phyloP scores from a whole-genome alignment of 495 filamentous ascomycete species.

The Hypoxylon fragiforme region DNA sequence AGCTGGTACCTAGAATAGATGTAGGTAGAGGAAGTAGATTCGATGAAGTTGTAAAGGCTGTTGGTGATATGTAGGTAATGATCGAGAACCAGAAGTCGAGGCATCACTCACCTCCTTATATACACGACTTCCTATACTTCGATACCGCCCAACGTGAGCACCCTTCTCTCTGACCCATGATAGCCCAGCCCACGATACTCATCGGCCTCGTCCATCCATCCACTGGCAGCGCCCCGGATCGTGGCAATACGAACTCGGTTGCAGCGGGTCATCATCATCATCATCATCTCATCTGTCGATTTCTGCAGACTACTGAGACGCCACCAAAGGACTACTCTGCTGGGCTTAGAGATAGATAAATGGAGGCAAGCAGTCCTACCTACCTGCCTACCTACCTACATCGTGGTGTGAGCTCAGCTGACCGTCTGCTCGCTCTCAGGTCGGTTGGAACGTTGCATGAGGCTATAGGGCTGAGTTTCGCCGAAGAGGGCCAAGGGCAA shows the following conservation, averaged over 20 bases:
- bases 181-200: neutral
- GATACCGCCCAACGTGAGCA: slow-evolving; percentile 11
- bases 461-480: slow-evolving; percentile 25
- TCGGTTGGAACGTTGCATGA: slow-evolving; percentile 26
- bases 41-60: no score
- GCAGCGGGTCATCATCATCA: neutral
- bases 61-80: no score
- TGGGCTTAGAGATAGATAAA: neutral
- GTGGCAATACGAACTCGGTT: slow-evolving; percentile 2
- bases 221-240: neutral
- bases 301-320: neutral
- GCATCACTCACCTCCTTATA: no score
- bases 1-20: no score
- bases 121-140: neutral
- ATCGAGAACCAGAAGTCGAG: no score
- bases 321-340: slow-evolving; percentile 2
- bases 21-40: no score
- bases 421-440: slow-evolving; percentile 3
- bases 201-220: neutral
- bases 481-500: neutral
- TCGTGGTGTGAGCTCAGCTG: slow-evolving; percentile 13
- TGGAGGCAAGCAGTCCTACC: no score
- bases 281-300: no score
- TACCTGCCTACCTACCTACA: no score
- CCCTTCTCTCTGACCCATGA: neutral